Base-by-base conservation (phyloP, 768 basidiomycete genomes). In the Candolleomyces aberdarensis region DNA sequence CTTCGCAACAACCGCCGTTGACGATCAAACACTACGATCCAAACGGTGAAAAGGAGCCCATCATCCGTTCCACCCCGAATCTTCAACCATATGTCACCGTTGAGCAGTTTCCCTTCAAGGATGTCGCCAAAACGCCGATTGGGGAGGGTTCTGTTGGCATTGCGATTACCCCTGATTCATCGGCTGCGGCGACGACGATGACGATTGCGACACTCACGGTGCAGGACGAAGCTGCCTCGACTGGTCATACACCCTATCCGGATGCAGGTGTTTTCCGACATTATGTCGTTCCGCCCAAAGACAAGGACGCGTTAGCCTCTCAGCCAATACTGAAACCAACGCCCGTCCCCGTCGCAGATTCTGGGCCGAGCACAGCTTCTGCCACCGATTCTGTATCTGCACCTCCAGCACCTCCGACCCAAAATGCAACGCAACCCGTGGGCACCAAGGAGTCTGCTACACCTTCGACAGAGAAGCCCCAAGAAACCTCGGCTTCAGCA, bases 21-120 rank as follows among this genome's bases (percentile, higher is more conserved):
- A 59, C 58, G 31, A 67, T 64, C 58, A 59, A 48, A 41, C 50
- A 57, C 10, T 66, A 70, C 61, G 47, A 62, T 22, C 63, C 65
- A 39, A 51, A 61, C 44, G 22, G 51, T 5, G 48, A 60, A 13
- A 29, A 60, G 5, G 49, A 62, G 15, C 62, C 63, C n/a, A 56
- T 59, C 36, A 67, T 55, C 26, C 57, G 66, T 36, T 51, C 66
- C 5, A 52, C 64, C 10, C 62, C 64, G 3, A 62, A 58, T 36
- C 11, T 8, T 39, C 65, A 63, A n/a, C 64, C 64, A 7, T 56
- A 66, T 3, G 47, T 66, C 13, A 61, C 59, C 14, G 65, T 63
- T 44, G 66, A 67, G 50, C 52, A 39, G 32, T 39, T 54, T 39
- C 52, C 52, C 11, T 54, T 54, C 17, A 15, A 32, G 32, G 48